These are phyloP conservation scores for Kwoniella dendrophila DNA, from an alignment of 768 basidiomycete genomes.

Conservation along the genomic window DNA sequence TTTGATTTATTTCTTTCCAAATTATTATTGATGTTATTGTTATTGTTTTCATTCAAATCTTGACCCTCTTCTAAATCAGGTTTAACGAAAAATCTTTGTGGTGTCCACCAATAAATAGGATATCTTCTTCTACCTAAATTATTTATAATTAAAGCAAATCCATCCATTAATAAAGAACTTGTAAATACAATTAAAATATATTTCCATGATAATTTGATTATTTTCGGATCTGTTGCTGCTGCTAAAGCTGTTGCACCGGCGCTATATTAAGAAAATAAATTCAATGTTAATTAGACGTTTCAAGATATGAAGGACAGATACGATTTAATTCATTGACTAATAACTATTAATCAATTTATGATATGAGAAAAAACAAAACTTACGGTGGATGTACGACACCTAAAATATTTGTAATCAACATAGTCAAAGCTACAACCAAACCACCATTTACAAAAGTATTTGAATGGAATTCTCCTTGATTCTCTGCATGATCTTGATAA, in stretches of 20 bases:
- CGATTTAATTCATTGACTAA: background rate
- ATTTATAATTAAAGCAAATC: slow-evolving; percentile 47
- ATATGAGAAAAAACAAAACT: slow-evolving; percentile 14
- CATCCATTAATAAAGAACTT: slow-evolving; percentile 37
- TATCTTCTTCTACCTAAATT: slow-evolving; percentile 46
- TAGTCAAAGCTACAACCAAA: slow-evolving; percentile 28
- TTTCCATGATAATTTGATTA: slow-evolving; percentile 33
- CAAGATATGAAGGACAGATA: background rate
- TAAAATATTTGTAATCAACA: slow-evolving; percentile 29
- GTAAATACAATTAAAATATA: slow-evolving; percentile 33
- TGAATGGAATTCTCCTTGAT: slow-evolving; percentile 8
- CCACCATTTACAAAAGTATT: slow-evolving; percentile 33
- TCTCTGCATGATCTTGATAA: slow-evolving; percentile 24
- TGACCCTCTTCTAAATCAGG: background rate
- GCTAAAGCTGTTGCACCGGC: slow-evolving; percentile 43
- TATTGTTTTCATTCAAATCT: background rate
- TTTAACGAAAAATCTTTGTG: slow-evolving; percentile 22
- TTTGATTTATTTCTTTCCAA: background rate
- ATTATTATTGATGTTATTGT: background rate
- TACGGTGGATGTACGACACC: slow-evolving; percentile 44
- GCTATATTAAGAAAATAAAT: slow-evolving; percentile 5
- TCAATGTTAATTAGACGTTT: background rate
- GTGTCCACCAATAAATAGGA: slow-evolving; percentile 40
- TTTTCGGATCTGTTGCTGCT: slow-evolving; percentile 25
- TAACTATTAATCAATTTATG: background rate